Base-by-base conservation (phyloP, 1,139 yeast species). In the Ogataea hybrid region DNA sequence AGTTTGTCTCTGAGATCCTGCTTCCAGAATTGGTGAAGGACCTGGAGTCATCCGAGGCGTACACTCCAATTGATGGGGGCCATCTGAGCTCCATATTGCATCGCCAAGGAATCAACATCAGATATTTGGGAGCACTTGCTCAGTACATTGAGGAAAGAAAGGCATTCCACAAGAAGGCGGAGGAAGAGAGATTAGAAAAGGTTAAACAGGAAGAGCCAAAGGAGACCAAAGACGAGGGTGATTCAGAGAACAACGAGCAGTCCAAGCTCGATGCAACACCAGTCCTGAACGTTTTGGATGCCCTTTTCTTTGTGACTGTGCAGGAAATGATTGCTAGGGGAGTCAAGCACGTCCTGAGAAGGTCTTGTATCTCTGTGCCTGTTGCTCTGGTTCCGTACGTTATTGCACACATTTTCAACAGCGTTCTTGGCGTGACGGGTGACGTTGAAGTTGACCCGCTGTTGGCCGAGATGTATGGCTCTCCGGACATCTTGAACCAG, bases 271-370 rank as follows among this genome's bases (percentile, higher is more conserved):
- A 69, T 38, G 68, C 75, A 50, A 69, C 68, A 41, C 74, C 79
- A 15, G 59, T 60, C 16, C 50, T 64, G 34, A 70, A 77, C 17
- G 68, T 73, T 49, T 69, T 71, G 48, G 59, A 65, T 15, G 65
- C 82, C 22, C 70, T 85, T 36, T 64, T 72, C 48, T 59, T 57
- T 12, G 62, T 84, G 39, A 62, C 81, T 18, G 67, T 76, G 35
- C 77, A 79, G 49, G 96, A 89, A 64, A 81, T 88, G 72, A 64
- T 88, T 54, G 73, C 92, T 14, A 82, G 98, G 68, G 77, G 89
- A 17, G 65, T 77, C 35, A 92, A 92, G 67, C 95, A 88, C 59
- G 64, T 83, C 41, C 66, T 90, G 55, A 80, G 89, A 61, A 60
- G 62, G 6, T 62, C 66, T 28, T 63, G 83, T 28, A 57, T 57